phyloP scores from a whole-genome alignment of 768 basidiomycete species.

The Auricularia auricula-judae region DNA sequence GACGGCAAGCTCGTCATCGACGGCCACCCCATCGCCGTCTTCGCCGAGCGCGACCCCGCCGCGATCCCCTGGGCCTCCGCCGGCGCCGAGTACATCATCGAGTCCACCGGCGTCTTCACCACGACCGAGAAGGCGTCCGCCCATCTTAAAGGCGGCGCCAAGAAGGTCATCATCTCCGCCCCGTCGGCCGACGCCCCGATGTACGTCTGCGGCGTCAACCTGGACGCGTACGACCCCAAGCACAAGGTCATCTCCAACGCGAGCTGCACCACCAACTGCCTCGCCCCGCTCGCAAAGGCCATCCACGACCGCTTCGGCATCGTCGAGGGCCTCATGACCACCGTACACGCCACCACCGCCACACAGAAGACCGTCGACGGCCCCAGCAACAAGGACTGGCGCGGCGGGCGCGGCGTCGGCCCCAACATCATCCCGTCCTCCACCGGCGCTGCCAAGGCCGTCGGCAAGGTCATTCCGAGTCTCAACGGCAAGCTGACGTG shows the following conservation, averaged over 20 bases:
- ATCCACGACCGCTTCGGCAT: slow-evolving; percentile 96
- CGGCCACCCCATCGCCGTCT: slow-evolving; percentile 67
- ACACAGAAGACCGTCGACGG: slow-evolving; percentile 95
- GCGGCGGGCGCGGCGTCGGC: slow-evolving; percentile 89
- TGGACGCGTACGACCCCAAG: slow-evolving; percentile 81
- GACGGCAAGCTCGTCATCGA: slow-evolving; percentile 86
- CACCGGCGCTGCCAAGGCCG: slow-evolving; percentile 98
- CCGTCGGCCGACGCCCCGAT: slow-evolving; percentile 96
- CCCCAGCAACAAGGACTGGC: slow-evolving; percentile 93
- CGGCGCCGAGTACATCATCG: slow-evolving; percentile 89
- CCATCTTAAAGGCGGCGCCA: slow-evolving; percentile 97
- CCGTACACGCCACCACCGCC: slow-evolving; percentile 93
- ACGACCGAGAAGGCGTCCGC: slow-evolving; percentile 86
- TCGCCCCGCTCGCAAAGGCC: slow-evolving; percentile 98
- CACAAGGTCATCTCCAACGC: slow-evolving; percentile 96
- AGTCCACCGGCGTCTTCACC: slow-evolving; percentile 99
- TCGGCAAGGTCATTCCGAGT: slow-evolving; percentile 92
- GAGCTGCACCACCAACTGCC: slow-evolving; percentile 99
- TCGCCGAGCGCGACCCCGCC: slow-evolving; percentile 77
- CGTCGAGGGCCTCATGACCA: slow-evolving; percentile 96
- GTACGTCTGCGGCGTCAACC: slow-evolving; percentile 93
- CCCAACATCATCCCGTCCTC: slow-evolving; percentile 99
- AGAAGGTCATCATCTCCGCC: slow-evolving; percentile 99
- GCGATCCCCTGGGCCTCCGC: slow-evolving; percentile 71
- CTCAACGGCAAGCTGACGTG: slow-evolving; percentile 89